A percentile compares a stretch with the other conserved stretches of the same genome.
Evolutionary conservation across 495 filamentous ascomycete genomes (phyloP).

Genomic region (Geopyxis carbonaria): DNA sequence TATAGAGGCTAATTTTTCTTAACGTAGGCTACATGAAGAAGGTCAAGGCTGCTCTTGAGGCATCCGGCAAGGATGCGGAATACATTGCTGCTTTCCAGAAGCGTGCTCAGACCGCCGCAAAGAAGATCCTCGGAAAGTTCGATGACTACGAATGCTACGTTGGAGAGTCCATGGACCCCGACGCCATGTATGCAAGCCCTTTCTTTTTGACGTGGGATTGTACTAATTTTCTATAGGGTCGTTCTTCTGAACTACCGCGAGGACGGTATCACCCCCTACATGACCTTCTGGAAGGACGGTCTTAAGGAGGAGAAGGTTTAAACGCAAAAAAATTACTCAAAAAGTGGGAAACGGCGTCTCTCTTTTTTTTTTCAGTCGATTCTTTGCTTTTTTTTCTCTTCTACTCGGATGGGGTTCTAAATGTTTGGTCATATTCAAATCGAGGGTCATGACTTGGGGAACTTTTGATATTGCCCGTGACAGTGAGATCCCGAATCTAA

Average conservation of each 20-base stretch:
- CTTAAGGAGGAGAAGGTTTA: constrained; percentile 85
- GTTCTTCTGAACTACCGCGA: constrained; percentile 94
- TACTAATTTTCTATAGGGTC: constrained; percentile 60
- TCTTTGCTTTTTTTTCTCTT: no score
- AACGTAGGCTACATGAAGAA: constrained; percentile 71
- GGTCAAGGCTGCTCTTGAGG: constrained; percentile 51
- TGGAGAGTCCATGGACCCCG: constrained; percentile 75
- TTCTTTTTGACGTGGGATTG: constrained; percentile 20
- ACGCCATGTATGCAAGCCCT: constrained; percentile 54
- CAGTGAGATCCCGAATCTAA: no score
- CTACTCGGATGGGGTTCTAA: no score
- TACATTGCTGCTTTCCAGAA: constrained; percentile 61
- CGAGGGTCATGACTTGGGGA: no score
- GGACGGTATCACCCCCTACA: constrained; percentile 78
- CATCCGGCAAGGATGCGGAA: constrained; percentile 39
- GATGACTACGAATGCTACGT: constrained; percentile 91
- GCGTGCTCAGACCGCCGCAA: constrained; percentile 48
- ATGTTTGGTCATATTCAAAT: no score
- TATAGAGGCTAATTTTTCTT: not conserved
- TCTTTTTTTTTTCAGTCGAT: no score
- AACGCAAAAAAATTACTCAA: no score
- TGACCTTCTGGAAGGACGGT: constrained; percentile 92
- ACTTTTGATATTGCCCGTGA: no score
- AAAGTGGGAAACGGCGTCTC: no score
- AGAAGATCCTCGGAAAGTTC: constrained; percentile 68